Base-by-base conservation (phyloP, 805 yeast species). In the Yueomyces sinensis region DNA sequence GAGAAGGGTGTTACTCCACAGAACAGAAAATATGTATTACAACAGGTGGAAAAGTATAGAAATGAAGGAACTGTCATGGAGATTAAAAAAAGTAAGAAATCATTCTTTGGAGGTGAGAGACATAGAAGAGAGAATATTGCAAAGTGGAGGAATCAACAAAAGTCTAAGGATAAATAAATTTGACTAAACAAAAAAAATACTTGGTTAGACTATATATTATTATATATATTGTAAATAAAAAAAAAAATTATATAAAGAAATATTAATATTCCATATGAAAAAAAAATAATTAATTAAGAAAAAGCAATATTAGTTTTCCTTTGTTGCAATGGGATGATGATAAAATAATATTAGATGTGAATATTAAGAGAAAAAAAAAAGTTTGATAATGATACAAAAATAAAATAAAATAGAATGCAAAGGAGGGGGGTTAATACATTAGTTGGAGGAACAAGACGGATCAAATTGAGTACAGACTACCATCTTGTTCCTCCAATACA, bases 91-190 rank as follows among this genome's bases (percentile, higher is more conserved):
- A 83, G 87, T n/a, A 76, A 69, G 64, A 83, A 83, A 66, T 67
- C 70, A 46, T 65, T 63, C 47, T 64, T 74, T 59, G 95, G 95
- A 18, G 94, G 95, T 50, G 95, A 86, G 59, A 72, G 95, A 55
- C 79, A 74, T 48, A 70, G 78, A 40, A 73, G 69, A 47, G 79
- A 76, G 50, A 68, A 68, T 44, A 60, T 65, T 14, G 89, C 94
- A 9, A 70, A 70, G 41, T 54, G 71, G 58, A 58, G 69, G 35
- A 25, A 25, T 25, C 5, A 7, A 9, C 7, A 20, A 11, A 20
- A 11, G 11, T 68, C 75, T 36, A 72, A 72, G 44, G 71, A 74
- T 17, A 29, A 37, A 18, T 31, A 33, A 13, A 32, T n/a, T n/a
- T n/a, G n/a, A n/a, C n/a, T n/a, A n/a, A n/a, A n/a, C n/a, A n/a